phyloP scores from a whole-genome alignment of 2,329 filamentous ascomycete genomes.

The Pseudogymnoascus sp. region DNA sequence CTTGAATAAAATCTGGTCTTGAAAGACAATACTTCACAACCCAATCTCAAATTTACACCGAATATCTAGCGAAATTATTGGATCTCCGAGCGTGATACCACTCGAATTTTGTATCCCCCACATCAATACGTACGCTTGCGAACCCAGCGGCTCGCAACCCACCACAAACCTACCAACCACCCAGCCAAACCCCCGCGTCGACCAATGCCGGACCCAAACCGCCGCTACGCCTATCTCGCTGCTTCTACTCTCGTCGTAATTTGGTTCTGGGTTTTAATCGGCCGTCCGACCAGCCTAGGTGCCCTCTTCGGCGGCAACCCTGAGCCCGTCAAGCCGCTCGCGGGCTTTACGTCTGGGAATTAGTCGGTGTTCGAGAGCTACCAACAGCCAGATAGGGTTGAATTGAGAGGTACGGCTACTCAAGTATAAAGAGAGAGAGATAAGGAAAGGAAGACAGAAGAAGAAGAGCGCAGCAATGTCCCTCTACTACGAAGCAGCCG shows the following conservation, averaged over 20 bases:
- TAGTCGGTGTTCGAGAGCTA: background rate
- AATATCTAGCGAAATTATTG: background rate
- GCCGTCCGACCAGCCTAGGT: conserved; percentile 11
- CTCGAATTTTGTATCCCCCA: background rate
- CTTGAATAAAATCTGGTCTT: background rate
- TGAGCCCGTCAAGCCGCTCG: background rate
- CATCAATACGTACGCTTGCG: background rate
- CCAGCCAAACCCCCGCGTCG: background rate
- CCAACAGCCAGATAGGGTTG: background rate
- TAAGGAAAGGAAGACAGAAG: background rate
- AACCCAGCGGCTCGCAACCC: background rate
- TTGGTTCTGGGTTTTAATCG: conserved; percentile 19
- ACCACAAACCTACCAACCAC: background rate
- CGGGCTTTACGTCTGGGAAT: background rate
- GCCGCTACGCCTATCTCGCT: conserved; percentile 17
- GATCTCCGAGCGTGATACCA: too few relatives aligned
- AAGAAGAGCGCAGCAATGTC: conserved; percentile 53
- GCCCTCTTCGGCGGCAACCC: background rate
- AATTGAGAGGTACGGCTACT: background rate
- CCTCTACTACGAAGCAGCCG: conserved; percentile 85
- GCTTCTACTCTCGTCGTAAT: conserved; percentile 12
- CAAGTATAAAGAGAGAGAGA: background rate
- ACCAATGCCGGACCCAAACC: conserved; percentile 11
- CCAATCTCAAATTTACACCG: background rate
- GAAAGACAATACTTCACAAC: background rate